These are phyloP conservation scores for Centaurea solstitialis DNA, from an alignment of 129 eudicot species.

Conservation along the genomic window DNA sequence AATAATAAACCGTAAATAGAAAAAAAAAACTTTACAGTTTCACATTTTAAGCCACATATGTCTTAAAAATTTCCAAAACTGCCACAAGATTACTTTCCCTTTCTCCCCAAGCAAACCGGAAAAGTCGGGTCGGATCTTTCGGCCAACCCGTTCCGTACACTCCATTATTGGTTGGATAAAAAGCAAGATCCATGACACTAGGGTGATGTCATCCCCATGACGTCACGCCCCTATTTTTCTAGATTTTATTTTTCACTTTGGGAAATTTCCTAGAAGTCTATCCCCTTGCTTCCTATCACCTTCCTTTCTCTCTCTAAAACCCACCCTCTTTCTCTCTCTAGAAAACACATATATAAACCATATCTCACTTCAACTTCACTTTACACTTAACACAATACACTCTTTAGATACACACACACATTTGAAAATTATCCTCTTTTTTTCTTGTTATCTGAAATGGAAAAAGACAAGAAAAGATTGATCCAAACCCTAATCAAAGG, in stretches of 20 bases:
- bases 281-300: background rate
- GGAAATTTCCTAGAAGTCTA: background rate
- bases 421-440: background rate
- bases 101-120: background rate
- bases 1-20: background rate
- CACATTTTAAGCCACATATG: background rate
- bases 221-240: background rate
- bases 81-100: background rate
- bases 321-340: background rate
- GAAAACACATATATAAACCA: background rate
- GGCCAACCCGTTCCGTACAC: background rate
- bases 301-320: background rate
- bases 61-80: background rate
- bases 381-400: background rate
- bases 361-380: conserved; percentile 1
- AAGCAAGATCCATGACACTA: background rate
- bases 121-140: background rate
- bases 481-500: conserved; percentile 24
- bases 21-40: background rate
- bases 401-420: background rate
- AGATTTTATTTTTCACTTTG: background rate
- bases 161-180: background rate
- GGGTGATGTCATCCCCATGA: background rate
- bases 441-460: background rate
- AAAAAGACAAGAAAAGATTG: conserved; percentile 9